Base-by-base conservation (phyloP, 441 rosid genomes). In the Gossypium davidsonii region DNA sequence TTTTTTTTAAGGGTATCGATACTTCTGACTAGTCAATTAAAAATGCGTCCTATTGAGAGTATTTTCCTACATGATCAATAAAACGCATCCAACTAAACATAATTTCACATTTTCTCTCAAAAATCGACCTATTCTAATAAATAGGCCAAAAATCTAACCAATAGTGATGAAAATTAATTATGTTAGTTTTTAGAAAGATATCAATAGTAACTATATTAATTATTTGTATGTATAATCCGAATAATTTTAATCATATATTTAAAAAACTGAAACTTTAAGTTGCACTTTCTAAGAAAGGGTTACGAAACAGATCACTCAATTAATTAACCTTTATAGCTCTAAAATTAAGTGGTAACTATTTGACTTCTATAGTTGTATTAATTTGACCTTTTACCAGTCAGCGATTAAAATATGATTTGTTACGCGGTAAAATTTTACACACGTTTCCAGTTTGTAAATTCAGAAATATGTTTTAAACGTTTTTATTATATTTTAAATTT, bases 61-160 rank as follows among this genome's bases (percentile, higher is more conserved):
- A 0, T 28, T 28, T 3, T 28, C 1, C 1, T 3, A 0, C 5
- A 28, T 4, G 3, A 0, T 28, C 0, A 3, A 3, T 0, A 3
- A 0, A 3, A 28, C 31, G 1, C 31, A 0, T 28, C 4, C 0
- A 28, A 0, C 0, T 0, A 0, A 0, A 3, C 0, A 0, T 3
- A 0, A 0, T 28, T 28, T 3, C 5, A 28, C 5, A 0, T 28
- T 28, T 0, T 0, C 4, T 28, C 1, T 28, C 1, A 0, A 28
- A 28, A 28, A 28, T 3, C 5, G 3, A 28, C 0, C 31, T 28
- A 28, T 28, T 28, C 0, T 28, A 0, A 28, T 28, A 28, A 28
- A 28, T 3, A 28, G 0, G 1, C 5, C 31, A 26, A 0, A 3
- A 26, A 3, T 26, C 5, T 23, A 23, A 23, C 0, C 31, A 26